phyloP scores from a whole-genome alignment of 169 alveolate genomes.

The Toxoplasma gondii region DNA sequence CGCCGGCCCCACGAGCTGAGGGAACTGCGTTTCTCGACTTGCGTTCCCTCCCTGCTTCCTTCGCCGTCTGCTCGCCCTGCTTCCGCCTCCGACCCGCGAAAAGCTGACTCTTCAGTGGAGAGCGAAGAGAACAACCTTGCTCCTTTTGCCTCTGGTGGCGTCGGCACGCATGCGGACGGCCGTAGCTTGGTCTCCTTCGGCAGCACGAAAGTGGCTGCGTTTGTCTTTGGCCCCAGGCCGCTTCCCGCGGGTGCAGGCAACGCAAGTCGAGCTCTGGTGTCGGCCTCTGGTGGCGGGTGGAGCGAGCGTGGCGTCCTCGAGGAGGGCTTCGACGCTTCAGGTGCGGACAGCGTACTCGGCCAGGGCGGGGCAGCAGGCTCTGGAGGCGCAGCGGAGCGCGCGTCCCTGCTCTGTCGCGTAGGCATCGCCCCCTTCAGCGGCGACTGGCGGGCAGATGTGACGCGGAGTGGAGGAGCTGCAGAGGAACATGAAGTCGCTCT shows the following conservation, averaged over 20 bases:
- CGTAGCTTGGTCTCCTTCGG: neutral
- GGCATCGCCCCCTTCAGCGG: constrained; percentile 10
- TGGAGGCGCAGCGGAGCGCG: neutral
- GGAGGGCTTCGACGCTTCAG: neutral
- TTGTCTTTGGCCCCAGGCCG: constrained; percentile 28
- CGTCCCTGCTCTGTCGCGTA: neutral
- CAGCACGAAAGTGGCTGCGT: constrained; percentile 18
- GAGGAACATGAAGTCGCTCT: constrained; percentile 21
- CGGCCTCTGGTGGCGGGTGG: neutral
- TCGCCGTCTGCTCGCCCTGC: neutral
- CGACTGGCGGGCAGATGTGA: neutral
- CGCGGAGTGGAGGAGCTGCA: neutral
- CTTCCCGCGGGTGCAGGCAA: neutral
- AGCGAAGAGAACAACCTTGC: neutral
- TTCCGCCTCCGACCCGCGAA: neutral
- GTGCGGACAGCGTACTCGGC: neutral
- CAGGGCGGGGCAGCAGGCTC: neutral
- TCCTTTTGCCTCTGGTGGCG: neutral
- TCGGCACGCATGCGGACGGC: constrained; percentile 11
- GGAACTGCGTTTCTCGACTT: constrained; percentile 14
- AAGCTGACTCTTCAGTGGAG: neutral
- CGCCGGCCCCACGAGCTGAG: neutral
- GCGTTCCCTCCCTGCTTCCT: neutral
- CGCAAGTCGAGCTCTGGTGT: neutral
- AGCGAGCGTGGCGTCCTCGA: neutral